Evolutionary conservation across 2,329 filamentous ascomycete genomes (phyloP).

Genomic region (Exophiala bonariae): DNA sequence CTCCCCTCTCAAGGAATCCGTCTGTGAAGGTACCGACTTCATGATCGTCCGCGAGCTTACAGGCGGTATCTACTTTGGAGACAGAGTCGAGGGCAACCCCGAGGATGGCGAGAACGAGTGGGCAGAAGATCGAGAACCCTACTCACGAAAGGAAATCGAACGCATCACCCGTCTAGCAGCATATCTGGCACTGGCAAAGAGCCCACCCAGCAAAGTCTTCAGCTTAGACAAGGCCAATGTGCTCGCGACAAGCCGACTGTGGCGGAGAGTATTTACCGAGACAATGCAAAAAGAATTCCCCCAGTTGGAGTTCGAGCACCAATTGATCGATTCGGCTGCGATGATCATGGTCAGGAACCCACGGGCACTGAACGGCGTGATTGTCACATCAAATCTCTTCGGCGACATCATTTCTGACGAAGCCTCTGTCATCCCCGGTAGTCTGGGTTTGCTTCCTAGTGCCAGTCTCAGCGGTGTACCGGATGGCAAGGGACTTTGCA

Average conservation of each 20-base stretch:
- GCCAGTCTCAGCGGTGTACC: slow-evolving; percentile 85
- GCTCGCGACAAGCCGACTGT: slow-evolving; percentile 82
- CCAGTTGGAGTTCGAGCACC: slow-evolving; percentile 77
- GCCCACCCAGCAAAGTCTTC: slow-evolving; percentile 77
- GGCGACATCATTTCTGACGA: slow-evolving; percentile 96
- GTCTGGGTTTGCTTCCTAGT: slow-evolving; percentile 82
- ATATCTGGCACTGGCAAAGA: slow-evolving; percentile 73
- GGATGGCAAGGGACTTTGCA: slow-evolving; percentile 64
- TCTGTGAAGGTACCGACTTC: slow-evolving; percentile 87
- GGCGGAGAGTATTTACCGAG: slow-evolving; percentile 83
- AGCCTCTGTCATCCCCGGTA: slow-evolving; percentile 90
- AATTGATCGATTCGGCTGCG: slow-evolving; percentile 93
- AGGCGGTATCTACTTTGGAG: slow-evolving; percentile 93
- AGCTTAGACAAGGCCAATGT: slow-evolving; percentile 97
- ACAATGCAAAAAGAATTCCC: slow-evolving; percentile 88
- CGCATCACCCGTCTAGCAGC: slow-evolving; percentile 80
- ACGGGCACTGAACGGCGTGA: slow-evolving; percentile 79
- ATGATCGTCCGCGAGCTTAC: slow-evolving; percentile 91
- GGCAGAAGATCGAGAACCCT: slow-evolving; percentile 84
- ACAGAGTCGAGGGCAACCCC: slow-evolving; percentile 73
- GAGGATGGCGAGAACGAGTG: slow-evolving; percentile 58
- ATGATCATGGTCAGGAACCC: slow-evolving; percentile 98
- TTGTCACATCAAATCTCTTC: slow-evolving; percentile 92
- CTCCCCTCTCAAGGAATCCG: slow-evolving; percentile 81
- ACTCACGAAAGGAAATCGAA: slow-evolving; percentile 82